phyloP scores from a whole-genome alignment of 257 asterid genomes.

The Plantago elongata region DNA sequence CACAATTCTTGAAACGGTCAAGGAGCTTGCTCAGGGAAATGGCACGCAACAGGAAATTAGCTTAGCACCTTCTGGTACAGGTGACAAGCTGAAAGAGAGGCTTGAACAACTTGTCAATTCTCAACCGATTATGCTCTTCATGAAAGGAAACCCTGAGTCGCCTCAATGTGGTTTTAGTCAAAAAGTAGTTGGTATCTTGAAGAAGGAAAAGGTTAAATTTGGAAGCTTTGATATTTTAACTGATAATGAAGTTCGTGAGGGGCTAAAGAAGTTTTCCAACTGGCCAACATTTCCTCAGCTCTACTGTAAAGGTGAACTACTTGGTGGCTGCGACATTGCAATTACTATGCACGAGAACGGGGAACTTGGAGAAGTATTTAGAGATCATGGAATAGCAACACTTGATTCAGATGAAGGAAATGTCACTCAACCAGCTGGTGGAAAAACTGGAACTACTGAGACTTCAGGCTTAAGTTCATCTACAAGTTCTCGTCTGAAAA shows the following conservation, averaged over 20 bases:
- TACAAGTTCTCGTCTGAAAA: constrained; percentile 44
- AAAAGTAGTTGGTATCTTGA: constrained; percentile 78
- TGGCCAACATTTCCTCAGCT: constrained; percentile 99
- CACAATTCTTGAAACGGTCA: constrained; percentile 68
- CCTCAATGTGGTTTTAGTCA: constrained; percentile 93
- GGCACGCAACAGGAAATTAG: constrained; percentile 35
- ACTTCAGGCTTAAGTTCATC: constrained; percentile 63
- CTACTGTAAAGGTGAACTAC: constrained; percentile 92
- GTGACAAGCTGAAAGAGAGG: constrained; percentile 39
- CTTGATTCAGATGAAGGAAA: constrained; percentile 33
- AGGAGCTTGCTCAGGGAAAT: constrained; percentile 59
- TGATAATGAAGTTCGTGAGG: constrained; percentile 78
- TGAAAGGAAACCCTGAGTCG: constrained; percentile 88
- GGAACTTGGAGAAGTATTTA: constrained; percentile 66
- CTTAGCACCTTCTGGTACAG: constrained; percentile 29
- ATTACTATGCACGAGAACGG: constrained; percentile 86
- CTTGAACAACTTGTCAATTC: constrained; percentile 68
- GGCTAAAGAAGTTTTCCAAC: constrained; percentile 78
- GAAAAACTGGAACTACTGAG: constrained; percentile 46
- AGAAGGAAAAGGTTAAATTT: constrained; percentile 68
- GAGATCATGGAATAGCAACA: constrained; percentile 50
- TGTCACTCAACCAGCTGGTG: constrained; percentile 30
- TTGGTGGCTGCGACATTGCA: constrained; percentile 87
- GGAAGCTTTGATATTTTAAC: constrained; percentile 86
- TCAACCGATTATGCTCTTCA: constrained; percentile 75